These are phyloP conservation scores for Jimgerdemannia flammicorona DNA, from an alignment of 192 early-diverging fungal genomes.

Conservation along the genomic window DNA sequence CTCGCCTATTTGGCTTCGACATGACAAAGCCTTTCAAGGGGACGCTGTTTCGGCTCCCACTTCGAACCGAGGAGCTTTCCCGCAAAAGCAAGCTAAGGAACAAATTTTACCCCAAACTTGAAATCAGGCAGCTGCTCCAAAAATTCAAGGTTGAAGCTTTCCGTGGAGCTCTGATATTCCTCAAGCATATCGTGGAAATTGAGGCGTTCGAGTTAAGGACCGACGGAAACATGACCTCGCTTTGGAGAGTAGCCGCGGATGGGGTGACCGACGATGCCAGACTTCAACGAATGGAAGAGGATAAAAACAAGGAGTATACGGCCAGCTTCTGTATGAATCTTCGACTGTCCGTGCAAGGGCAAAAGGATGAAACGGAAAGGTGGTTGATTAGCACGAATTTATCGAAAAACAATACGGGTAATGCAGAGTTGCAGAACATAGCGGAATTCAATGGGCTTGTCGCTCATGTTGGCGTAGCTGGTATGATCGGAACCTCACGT, in stretches of 20 bases:
- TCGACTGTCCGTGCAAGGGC: not conserved
- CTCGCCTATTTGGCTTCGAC: constrained; percentile 13
- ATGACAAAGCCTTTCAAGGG: constrained; percentile 22
- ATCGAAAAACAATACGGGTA: not conserved
- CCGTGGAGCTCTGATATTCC: constrained; percentile 2
- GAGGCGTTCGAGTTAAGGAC: not conserved
- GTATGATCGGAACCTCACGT: not conserved
- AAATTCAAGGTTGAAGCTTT: not conserved
- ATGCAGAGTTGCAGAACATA: not conserved
- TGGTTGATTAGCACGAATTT: not conserved
- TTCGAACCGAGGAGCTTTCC: not conserved
- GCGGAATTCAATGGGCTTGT: not conserved
- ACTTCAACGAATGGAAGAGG: not conserved
- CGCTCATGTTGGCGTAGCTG: not conserved
- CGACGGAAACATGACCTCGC: not conserved
- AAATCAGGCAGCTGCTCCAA: not conserved
- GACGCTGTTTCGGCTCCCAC: constrained; percentile 25
- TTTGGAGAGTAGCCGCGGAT: not conserved
- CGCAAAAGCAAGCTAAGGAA: not conserved
- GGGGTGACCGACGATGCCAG: not conserved
- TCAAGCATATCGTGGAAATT: constrained; percentile 3
- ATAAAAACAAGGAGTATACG: not conserved
- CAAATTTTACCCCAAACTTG: not conserved
- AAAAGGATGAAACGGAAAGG: not conserved
- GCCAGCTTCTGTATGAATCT: not conserved